Evolutionary conservation across 2,329 filamentous ascomycete species (phyloP).

Genomic region (Colletotrichum aenigma): DNA sequence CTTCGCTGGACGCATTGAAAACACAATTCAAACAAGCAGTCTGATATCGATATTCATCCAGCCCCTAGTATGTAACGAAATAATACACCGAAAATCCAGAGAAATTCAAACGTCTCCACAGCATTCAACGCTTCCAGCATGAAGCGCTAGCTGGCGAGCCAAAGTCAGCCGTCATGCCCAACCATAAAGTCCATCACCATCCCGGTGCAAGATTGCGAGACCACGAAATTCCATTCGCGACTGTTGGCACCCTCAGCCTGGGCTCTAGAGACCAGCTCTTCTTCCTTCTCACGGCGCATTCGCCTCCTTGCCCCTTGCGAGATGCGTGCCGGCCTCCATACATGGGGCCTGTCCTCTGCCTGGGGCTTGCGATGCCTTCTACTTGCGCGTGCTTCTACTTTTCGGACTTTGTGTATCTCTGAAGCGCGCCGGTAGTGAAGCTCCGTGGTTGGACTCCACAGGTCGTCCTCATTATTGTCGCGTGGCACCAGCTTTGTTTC

Average conservation of each 20-base stretch:
- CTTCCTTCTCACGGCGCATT: not conserved
- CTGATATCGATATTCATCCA: too few species aligned
- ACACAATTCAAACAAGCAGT: too few species aligned
- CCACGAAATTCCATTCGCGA: not conserved
- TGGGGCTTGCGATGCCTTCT: too few species aligned
- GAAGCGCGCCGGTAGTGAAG: not conserved
- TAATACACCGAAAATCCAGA: accelerated
- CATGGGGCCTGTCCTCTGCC: too few species aligned
- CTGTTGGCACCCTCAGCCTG: not conserved
- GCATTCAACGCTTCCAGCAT: too few species aligned
- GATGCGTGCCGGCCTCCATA: not conserved
- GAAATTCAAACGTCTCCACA: accelerated
- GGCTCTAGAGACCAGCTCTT: not conserved
- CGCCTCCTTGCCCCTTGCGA: too few species aligned
- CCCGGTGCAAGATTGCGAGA: not conserved
- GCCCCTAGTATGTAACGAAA: too few species aligned
- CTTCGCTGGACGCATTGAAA: too few species aligned
- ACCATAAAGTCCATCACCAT: not conserved
- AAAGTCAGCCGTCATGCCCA: not conserved
- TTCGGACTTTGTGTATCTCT: not conserved
- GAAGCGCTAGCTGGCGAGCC: not conserved
- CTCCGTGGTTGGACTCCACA: not conserved
- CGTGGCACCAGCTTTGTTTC: not conserved
- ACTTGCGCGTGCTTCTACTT: not conserved
- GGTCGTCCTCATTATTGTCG: not conserved